These are phyloP conservation scores for Taiozyma onychis DNA, from an alignment of 1,139 yeast species.

Conservation along the genomic window DNA sequence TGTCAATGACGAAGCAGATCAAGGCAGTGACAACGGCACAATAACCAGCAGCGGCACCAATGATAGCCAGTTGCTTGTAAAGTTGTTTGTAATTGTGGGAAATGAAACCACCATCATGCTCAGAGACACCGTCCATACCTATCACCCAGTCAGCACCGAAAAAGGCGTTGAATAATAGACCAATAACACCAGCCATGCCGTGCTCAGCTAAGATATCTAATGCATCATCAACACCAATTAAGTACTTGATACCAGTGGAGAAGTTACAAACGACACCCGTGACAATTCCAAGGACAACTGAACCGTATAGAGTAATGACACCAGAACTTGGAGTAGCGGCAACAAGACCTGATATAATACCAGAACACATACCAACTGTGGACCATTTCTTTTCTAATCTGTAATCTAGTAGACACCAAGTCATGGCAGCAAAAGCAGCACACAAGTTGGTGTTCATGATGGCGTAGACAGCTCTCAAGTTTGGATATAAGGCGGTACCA, in stretches of 20 bases:
- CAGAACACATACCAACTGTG: slow-evolving; percentile 92
- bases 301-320: slow-evolving; percentile 85
- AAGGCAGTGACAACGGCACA: slow-evolving; percentile 73
- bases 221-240: slow-evolving; percentile 82
- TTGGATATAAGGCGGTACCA: slow-evolving; percentile 63
- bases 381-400: slow-evolving; percentile 88
- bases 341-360: slow-evolving; percentile 89
- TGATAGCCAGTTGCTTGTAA: slow-evolving; percentile 83
- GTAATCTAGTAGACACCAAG: slow-evolving; percentile 90
- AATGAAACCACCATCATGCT: slow-evolving; percentile 88
- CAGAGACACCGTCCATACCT: slow-evolving; percentile 82
- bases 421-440: slow-evolving; percentile 85
- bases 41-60: slow-evolving; percentile 70
- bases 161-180: slow-evolving; percentile 79
- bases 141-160: slow-evolving; percentile 86
- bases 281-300: slow-evolving; percentile 75
- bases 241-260: slow-evolving; percentile 80
- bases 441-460: slow-evolving; percentile 88
- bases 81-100: slow-evolving; percentile 87
- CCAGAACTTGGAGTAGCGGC: slow-evolving; percentile 97
- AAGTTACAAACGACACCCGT: slow-evolving; percentile 87
- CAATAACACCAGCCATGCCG: slow-evolving; percentile 93
- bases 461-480: slow-evolving; percentile 49
- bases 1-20: slow-evolving; percentile 67
- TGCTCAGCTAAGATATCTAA: slow-evolving; percentile 96